phyloP scores from a whole-genome alignment of 345 rosid genomes.

The Physaria fendleri region DNA sequence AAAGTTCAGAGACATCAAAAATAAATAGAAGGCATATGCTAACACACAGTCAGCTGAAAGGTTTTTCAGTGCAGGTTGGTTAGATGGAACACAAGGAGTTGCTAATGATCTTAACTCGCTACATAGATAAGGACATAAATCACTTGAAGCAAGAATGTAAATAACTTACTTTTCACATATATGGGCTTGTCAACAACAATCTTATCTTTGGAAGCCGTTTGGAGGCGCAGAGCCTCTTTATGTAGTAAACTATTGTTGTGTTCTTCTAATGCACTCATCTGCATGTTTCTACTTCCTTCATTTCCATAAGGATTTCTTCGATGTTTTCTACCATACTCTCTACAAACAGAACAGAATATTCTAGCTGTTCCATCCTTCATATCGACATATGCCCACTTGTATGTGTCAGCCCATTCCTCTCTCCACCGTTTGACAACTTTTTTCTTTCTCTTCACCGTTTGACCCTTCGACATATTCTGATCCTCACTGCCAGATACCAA shows the following conservation, averaged over 20 bases:
- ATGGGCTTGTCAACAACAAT: slow-evolving; percentile 80
- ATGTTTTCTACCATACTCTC: slow-evolving; percentile 97
- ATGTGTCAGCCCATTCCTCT: slow-evolving; percentile 99
- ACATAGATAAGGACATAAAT: not conserved
- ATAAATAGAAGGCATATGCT: not conserved
- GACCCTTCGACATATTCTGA: slow-evolving; percentile 61
- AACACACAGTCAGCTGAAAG: slow-evolving; percentile 1
- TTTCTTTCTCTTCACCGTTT: slow-evolving; percentile 79
- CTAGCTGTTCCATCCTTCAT: slow-evolving; percentile 95
- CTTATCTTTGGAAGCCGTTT: slow-evolving; percentile 96
- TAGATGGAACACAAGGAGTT: slow-evolving; percentile 5
- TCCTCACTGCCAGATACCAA: slow-evolving; percentile 69
- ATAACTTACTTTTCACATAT: slow-evolving; percentile 72
- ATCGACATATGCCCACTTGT: slow-evolving; percentile 99
- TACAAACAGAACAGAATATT: slow-evolving; percentile 94
- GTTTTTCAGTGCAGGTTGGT: slow-evolving; percentile 9
- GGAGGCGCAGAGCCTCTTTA: slow-evolving; percentile 98
- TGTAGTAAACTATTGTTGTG: slow-evolving; percentile 98
- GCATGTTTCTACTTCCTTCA: slow-evolving; percentile 99
- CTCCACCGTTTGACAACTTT: slow-evolving; percentile 99
- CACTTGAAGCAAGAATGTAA: not conserved
- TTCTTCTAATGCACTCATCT: slow-evolving; percentile 99
- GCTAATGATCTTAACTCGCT: slow-evolving; percentile 10
- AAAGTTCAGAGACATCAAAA: not conserved
- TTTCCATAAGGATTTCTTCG: slow-evolving; percentile 97